Percentiles rank a stretch among this genome's conserved stretches.
phyloP scores from a whole-genome alignment of 352 stramenopile species.

The Globisporangium middletonii region DNA sequence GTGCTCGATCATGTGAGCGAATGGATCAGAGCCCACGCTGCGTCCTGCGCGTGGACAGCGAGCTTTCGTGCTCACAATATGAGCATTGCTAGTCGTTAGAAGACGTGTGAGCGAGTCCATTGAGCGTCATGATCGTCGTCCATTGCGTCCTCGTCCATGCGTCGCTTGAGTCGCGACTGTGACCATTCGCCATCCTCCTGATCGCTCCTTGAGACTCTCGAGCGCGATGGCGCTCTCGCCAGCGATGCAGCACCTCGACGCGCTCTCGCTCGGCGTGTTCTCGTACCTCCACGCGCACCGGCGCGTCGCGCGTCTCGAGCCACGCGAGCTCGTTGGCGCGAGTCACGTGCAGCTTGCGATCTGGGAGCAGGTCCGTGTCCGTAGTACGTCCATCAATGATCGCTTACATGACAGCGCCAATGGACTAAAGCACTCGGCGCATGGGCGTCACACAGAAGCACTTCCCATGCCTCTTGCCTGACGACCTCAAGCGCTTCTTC shows the following conservation, averaged over 20 bases:
- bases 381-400: neutral
- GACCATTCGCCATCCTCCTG: neutral
- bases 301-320: slow-evolving; percentile 46
- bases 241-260: slow-evolving; percentile 24
- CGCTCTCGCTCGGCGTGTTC: slow-evolving; percentile 67
- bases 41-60: too few species aligned
- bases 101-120: too few species aligned
- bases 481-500: slow-evolving; percentile 68
- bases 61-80: too few species aligned
- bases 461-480: slow-evolving; percentile 38
- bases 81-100: too few species aligned
- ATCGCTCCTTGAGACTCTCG: neutral
- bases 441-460: slow-evolving; percentile 34
- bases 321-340: slow-evolving; percentile 44
- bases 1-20: slow-evolving; percentile 61
- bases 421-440: neutral
- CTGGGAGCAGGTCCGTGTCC: slow-evolving; percentile 52
- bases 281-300: slow-evolving; percentile 58
- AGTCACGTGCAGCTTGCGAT: slow-evolving; percentile 39
- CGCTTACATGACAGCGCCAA: neutral
- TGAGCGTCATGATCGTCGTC: neutral
- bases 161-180: neutral
- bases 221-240: slow-evolving; percentile 5
- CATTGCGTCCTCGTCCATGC: neutral
- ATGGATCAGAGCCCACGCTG: too few species aligned